Evolutionary conservation across 441 rosid species (phyloP), one percentile per base, ranked within the genome.

Genomic region (Euphorbia schlechtendalii): DNA sequence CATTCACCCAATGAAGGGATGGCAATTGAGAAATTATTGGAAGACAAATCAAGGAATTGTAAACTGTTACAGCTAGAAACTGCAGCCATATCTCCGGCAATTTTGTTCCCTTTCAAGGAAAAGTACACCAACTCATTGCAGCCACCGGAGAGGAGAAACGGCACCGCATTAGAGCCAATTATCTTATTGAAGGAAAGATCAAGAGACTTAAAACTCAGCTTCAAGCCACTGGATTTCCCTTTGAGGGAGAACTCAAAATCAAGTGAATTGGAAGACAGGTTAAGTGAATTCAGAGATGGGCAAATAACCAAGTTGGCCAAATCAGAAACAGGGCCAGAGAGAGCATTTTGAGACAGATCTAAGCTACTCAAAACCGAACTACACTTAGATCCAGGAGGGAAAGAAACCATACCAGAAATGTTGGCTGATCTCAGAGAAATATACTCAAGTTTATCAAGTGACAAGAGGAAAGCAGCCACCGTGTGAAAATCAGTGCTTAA

Each of bases 101-200:
- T 56, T 77, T 74, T 85, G 77, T 90, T 92, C 14, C 88, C 90
- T 63, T 74, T 82, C 72, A 90, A 73, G 46, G 78, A 72, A 22
- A 92, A 71, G 59, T 21, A 54, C 64, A 71, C 81, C 72, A 90
- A 30, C 55, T 79, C 83, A 53, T 58, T 73, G 72, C 97, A 92
- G 36, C 96, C 94, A n/a, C 74, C 83, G 43, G 73, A 65, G 45
- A 85, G 59, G 58, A 88, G 22, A 86, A 85, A 84, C 32, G 85
- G 74, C 54, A 86, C 78, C 27, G 78, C 84, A 63, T 79, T 75
- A 8, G 74, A 64, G 40, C 86, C 93, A 0, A 78, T 73, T 52
- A 93, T 73, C 64, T 69, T 72, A 70, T 90, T 90, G 55, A 32
- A 66, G 5, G 99, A 93, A 57, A 93, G 84, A 82, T 93, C 99